Evolutionary conservation across 2,329 filamentous ascomycete genomes (phyloP).

Genomic region (Fusarium acutatum): DNA sequence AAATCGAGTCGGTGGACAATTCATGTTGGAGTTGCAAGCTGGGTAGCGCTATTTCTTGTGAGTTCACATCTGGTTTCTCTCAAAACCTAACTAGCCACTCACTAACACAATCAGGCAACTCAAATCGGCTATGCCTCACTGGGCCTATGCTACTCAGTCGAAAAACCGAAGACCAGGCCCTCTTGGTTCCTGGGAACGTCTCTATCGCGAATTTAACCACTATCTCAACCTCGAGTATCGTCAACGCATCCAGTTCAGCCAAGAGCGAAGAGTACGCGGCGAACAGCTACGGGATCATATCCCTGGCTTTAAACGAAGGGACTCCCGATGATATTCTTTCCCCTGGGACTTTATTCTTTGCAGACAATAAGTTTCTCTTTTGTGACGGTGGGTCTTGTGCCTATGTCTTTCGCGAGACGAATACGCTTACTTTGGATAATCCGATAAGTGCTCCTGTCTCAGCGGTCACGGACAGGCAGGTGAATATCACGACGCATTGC

Average conservation of each 20-base stretch:
- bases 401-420: background rate
- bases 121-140: background rate
- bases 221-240: background rate
- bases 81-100: background rate
- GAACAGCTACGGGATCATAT: background rate
- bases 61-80: background rate
- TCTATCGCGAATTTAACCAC: background rate
- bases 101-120: background rate
- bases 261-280: background rate
- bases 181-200: background rate
- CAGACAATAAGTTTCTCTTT: background rate
- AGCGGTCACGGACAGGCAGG: background rate
- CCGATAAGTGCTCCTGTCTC: fast-evolving
- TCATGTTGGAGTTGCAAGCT: background rate
- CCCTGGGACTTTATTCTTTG: background rate
- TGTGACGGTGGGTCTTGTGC: background rate
- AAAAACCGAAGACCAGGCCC: background rate
- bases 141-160: fast-evolving
- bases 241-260: background rate
- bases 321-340: background rate
- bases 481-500: background rate
- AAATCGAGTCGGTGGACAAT: background rate
- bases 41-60: background rate
- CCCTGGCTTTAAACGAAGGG: background rate
- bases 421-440: background rate